Evolutionary conservation across 305 asterid species (phyloP).

Genomic region (Fraxinus greggii): DNA sequence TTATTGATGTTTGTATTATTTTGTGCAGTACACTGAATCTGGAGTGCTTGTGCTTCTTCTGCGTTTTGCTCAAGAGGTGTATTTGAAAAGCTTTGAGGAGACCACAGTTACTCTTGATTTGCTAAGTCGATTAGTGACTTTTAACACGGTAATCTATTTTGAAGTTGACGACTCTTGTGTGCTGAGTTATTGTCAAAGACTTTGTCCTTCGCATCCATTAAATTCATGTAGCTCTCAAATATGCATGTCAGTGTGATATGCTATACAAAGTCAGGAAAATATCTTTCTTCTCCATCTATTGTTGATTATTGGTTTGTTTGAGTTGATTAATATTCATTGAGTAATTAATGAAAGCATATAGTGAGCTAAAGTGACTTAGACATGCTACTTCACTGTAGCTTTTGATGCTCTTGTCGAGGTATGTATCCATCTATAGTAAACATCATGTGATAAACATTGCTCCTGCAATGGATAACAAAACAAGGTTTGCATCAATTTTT

Average conservation of each 20-base stretch:
- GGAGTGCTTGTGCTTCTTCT: conserved; percentile 78
- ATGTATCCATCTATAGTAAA: background rate
- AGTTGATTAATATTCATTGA: background rate
- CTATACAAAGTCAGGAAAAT: background rate
- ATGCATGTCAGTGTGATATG: background rate
- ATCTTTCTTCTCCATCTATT: background rate
- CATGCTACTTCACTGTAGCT: background rate
- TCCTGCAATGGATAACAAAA: background rate
- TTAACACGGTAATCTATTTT: conserved; percentile 61
- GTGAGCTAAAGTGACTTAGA: background rate
- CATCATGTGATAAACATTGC: background rate
- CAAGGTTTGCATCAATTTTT: background rate
- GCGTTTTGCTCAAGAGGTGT: conserved; percentile 68
- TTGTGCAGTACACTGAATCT: conserved; percentile 70
- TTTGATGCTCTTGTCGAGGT: conserved; percentile 2
- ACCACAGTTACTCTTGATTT: conserved; percentile 62
- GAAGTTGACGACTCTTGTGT: conserved; percentile 28
- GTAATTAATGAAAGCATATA: background rate
- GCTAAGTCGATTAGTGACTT: conserved; percentile 75
- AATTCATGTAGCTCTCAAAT: conserved; percentile 14
- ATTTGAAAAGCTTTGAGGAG: conserved; percentile 55
- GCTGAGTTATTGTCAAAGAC: conserved; percentile 38
- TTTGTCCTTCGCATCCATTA: conserved; percentile 2
- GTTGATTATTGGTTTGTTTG: conserved; percentile 4
- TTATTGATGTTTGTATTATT: conserved; percentile 22